Percentiles rank a stretch among this genome's conserved stretches.
Evolutionary conservation across 1,139 yeast species (phyloP).

Genomic region (Magnusiomyces magnusii): DNA sequence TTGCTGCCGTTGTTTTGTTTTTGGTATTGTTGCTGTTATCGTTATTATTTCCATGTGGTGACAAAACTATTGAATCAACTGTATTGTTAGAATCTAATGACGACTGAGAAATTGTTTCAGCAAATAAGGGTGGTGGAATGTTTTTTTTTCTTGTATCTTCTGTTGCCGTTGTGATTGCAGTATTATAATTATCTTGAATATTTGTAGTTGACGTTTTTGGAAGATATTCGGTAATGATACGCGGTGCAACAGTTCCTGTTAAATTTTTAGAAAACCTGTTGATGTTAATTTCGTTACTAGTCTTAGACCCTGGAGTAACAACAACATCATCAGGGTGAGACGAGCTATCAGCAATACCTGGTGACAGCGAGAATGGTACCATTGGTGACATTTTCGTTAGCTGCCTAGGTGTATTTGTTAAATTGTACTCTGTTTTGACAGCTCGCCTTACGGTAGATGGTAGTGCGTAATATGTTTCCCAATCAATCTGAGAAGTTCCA

Average conservation of each 20-base stretch:
- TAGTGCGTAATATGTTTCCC: constrained; percentile 11
- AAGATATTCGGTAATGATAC: not conserved
- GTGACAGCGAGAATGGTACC: not conserved
- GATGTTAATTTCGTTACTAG: not conserved
- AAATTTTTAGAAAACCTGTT: not conserved
- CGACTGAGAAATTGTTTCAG: not conserved
- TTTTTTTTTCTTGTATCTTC: not conserved
- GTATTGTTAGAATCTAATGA: not conserved
- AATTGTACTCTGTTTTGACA: constrained; percentile 9
- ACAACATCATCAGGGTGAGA: not conserved
- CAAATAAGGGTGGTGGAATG: not conserved
- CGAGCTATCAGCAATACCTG: not conserved
- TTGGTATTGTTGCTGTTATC: not conserved
- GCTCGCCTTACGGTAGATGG: constrained; percentile 9
- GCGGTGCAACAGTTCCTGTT: not conserved
- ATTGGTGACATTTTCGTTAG: not conserved
- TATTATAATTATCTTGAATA: too few species aligned
- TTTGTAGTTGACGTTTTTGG: not conserved
- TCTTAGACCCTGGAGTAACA: not conserved
- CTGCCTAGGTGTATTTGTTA: constrained; percentile 6
- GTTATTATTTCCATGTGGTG: not conserved
- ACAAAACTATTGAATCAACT: not conserved
- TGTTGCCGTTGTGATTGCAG: too few species aligned
- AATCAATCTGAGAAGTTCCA: constrained; percentile 9
- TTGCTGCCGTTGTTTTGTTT: not conserved